Evolutionary conservation across 768 basidiomycete species (phyloP).

Genomic region (Lactarius indigo): DNA sequence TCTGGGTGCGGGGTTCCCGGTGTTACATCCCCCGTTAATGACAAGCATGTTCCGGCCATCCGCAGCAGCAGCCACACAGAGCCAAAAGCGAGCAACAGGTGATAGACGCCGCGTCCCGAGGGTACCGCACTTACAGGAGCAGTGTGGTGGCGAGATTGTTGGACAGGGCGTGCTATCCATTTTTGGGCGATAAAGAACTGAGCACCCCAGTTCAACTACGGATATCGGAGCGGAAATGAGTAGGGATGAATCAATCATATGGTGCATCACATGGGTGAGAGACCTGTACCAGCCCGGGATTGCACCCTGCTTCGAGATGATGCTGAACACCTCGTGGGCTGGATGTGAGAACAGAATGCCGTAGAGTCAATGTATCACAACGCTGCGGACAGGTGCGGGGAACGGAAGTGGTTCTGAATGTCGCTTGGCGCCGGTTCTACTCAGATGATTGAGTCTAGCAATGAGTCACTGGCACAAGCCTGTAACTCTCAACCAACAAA

Average conservation of each 20-base stretch:
- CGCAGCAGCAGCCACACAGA: background rate
- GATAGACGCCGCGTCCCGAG: background rate
- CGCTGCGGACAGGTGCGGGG: background rate
- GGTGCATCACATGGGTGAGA: background rate
- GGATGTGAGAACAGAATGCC: background rate
- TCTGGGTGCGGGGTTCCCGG: background rate
- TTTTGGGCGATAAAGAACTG: background rate
- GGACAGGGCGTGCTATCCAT: background rate
- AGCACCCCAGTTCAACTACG: background rate
- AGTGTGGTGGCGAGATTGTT: background rate
- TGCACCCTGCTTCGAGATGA: background rate
- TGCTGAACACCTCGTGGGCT: background rate
- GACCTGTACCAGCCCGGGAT: background rate
- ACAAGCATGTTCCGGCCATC: background rate
- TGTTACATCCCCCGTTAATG: background rate
- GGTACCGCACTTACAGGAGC: background rate
- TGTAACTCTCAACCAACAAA: background rate
- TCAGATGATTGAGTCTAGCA: background rate
- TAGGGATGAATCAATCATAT: background rate
- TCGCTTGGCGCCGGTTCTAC: background rate
- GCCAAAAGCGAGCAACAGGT: background rate
- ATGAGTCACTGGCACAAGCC: background rate
- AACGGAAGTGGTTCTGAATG: background rate
- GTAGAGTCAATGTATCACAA: background rate
- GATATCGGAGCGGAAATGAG: background rate